These are phyloP conservation scores for Emmonsiellopsis sp. DNA, from an alignment of 2,329 filamentous ascomycete species.

Conservation along the genomic window DNA sequence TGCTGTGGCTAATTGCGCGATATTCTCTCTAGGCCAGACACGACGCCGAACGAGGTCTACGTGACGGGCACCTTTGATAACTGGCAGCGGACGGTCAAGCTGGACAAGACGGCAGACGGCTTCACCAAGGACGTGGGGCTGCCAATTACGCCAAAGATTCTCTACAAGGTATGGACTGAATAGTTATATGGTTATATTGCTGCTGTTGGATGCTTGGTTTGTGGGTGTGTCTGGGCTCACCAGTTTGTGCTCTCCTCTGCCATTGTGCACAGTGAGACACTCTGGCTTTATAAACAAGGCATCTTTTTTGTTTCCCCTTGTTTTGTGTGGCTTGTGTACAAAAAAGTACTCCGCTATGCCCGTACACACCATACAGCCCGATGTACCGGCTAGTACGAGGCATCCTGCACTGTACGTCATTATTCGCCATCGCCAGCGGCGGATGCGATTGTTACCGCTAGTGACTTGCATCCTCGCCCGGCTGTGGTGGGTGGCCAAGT, in stretches of 20 bases:
- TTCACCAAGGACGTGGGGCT: slow-evolving; percentile 80
- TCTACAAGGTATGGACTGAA: slow-evolving; percentile 85
- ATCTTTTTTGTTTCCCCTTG: not conserved
- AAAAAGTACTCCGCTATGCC: not conserved
- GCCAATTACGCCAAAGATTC: slow-evolving; percentile 60
- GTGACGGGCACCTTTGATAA: slow-evolving; percentile 94
- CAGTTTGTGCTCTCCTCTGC: too few species aligned
- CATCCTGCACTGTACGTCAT: not conserved
- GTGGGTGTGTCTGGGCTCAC: too few species aligned
- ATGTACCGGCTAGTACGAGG: slow-evolving; percentile 1
- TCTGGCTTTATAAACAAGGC: not conserved
- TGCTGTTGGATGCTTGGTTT: too few species aligned
- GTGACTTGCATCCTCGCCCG: not conserved
- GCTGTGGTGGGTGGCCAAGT: too few species aligned
- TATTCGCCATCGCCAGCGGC: not conserved
- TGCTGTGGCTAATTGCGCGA: too few species aligned
- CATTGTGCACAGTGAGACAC: too few species aligned
- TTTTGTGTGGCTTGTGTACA: not conserved
- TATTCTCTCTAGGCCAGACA: too few species aligned
- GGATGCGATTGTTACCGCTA: not conserved
- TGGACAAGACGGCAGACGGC: slow-evolving; percentile 62
- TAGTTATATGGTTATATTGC: too few species aligned
- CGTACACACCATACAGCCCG: not conserved
- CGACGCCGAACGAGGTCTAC: slow-evolving; percentile 70
- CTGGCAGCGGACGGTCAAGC: slow-evolving; percentile 79